phyloP scores from a whole-genome alignment of 2,329 filamentous ascomycete species.

The Fusarium sterilihyphosum region DNA sequence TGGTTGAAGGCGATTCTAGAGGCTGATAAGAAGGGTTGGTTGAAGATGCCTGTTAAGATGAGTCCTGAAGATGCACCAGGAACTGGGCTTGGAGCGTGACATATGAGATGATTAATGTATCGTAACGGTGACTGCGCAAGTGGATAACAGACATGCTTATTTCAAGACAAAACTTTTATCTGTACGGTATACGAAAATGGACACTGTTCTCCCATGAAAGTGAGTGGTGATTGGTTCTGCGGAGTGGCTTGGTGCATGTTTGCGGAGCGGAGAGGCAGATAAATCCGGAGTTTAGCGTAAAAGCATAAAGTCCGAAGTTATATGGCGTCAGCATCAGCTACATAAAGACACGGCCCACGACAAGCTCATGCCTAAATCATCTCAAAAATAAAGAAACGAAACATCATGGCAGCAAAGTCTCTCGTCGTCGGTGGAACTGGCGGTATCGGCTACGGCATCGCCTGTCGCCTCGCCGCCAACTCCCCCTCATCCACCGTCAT shows the following conservation, averaged over 20 bases:
- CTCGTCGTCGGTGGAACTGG: conserved; percentile 50
- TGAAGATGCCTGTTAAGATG: conserved; percentile 18
- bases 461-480: conserved; percentile 46
- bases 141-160: neutral
- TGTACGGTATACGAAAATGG: neutral
- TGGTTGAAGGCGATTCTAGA: conserved; percentile 24
- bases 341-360: neutral
- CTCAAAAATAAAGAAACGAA: neutral
- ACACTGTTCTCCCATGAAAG: neutral
- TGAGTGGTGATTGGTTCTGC: neutral
- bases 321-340: neutral
- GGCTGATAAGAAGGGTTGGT: conserved; percentile 22
- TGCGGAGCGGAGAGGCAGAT: conserved; percentile 2
- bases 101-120: no score
- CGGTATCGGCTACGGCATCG: conserved; percentile 51
- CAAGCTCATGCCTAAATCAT: neutral
- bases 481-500: conserved; percentile 42
- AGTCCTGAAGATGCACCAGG: conserved; percentile 10
- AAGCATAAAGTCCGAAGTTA: neutral
- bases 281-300: neutral
- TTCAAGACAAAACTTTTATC: neutral
- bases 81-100: conserved; percentile 1
- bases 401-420: conserved; percentile 39
- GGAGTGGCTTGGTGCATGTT: neutral
- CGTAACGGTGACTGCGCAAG: neutral